Conservation (phyloP, 2,329 filamentous ascomycete species). For the Escovopsis weberi region DNA sequence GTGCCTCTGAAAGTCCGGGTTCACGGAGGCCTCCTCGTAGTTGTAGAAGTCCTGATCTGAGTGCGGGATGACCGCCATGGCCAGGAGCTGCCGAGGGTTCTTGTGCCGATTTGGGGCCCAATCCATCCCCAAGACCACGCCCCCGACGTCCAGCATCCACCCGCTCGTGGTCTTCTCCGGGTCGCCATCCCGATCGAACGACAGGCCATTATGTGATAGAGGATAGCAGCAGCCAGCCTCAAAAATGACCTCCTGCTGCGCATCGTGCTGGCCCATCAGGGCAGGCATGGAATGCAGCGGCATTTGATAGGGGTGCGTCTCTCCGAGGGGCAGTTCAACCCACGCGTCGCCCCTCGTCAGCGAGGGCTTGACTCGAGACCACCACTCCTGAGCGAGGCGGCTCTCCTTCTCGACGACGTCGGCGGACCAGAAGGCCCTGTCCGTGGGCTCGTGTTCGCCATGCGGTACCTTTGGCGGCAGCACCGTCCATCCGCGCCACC, state of each 20-base stretch:
- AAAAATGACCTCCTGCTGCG: conserved; percentile 18
- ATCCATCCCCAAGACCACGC: conserved; percentile 35
- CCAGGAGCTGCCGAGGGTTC: conserved; percentile 31
- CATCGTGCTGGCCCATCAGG: conserved; percentile 18
- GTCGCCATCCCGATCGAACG: conserved; percentile 12
- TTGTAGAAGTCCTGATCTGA: conserved; percentile 31
- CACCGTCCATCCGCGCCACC: conserved; percentile 26
- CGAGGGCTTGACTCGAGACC: conserved; percentile 10
- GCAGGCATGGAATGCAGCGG: conserved; percentile 16
- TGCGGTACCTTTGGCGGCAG: conserved; percentile 22
- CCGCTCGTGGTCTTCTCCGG: conserved; percentile 21
- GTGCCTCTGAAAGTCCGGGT: conserved; percentile 23
- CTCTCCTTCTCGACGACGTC: conserved; percentile 19
- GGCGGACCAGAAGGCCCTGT: conserved; percentile 26
- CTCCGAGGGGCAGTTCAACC: conserved; percentile 11
- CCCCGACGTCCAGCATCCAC: conserved; percentile 41
- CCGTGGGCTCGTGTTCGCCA: conserved; percentile 13
- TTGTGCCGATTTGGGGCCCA: conserved; percentile 31
- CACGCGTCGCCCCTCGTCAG: conserved; percentile 6
- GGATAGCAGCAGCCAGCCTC: conserved; percentile 12
- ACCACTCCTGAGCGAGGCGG: conserved; percentile 18
- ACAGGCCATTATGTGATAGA: conserved; percentile 16
- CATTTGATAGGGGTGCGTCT: conserved; percentile 16
- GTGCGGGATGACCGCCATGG: conserved; percentile 35
- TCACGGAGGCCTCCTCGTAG: conserved; percentile 22